Evolutionary conservation across 495 filamentous ascomycete genomes (phyloP), one percentile per base, ranked within the genome.

Genomic region (Trichocladium uniseriatum): DNA sequence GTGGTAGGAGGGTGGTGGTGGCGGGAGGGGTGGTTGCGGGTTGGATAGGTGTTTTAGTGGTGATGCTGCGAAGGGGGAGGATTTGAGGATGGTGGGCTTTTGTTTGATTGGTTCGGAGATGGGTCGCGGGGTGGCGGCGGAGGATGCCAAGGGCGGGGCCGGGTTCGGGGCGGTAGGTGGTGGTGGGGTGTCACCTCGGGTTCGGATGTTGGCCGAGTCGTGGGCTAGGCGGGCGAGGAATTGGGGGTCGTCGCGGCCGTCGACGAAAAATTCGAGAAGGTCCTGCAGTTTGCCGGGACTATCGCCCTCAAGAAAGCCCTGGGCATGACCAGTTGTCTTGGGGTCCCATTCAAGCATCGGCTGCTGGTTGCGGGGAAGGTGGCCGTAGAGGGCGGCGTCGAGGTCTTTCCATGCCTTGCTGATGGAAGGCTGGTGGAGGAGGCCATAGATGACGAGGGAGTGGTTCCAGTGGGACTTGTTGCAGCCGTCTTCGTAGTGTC

Each of bases 391-490:
- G 22, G 48, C 53, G 24, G 59, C 59, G 37, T 69, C 56, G 31
- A 72, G 58, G 10, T 67, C 61, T 46, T 73, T 72, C 69, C 71
- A 74, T 14, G 69, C 64, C 21, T 70, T 62, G 49, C 59, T 68
- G 56, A 75, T 64, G n/a, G 59, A 53, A 11, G 71, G 71, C 54
- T 75, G 71, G 54, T 75, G 72, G 11, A 75, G 65, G 32, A 75
- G 58, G 2, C 70, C 71, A 47, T 75, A 75, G 38, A 75, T 71
- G 43, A 74, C 70, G 27, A 70, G 66, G 1, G 68, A 71, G 51
- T 75, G 72, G 51, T 68, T 66, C 71, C 70, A 75, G 44, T 75
- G 69, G 3, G 54, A 51, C 54, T 73, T 74, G 53, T 66, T 71
- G 59, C 61, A 66, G 21, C 70, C 71, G 22, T 64, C 56, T 36